Evolutionary conservation across 2,329 filamentous ascomycete species (phyloP), one percentile per base, ranked within the genome.

Genomic region (Paecilomyces fulvus): DNA sequence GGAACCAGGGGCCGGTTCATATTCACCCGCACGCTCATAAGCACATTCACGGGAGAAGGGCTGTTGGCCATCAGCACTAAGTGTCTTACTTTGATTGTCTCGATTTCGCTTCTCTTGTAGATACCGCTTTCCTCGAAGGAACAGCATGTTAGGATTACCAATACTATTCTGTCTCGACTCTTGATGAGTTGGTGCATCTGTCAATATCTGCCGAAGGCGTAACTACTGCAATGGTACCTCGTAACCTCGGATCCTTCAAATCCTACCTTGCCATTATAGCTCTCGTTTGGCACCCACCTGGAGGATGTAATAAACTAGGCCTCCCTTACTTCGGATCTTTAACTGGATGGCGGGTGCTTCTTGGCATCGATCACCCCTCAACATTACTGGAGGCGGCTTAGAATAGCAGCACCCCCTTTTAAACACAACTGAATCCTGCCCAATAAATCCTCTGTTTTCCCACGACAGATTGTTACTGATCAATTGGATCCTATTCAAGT

Each of bases 21-120:
- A 60, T 55, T 49, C 61, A 62, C 30, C 59, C 37, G n/a, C 37
- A 64, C 17, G 30, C 17, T 14, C 50, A 52, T 25, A 12, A 17
- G 30, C 50, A 52, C 17, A 60, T 55, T 28, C 66, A 66, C 55
- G 60, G 61, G 55, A 65, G 60, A 28, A 64, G 67, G 43, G 58
- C 62, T 20, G 66, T 64, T 51, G 57, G 58, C 14, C 66, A 70
- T 53, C 25, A 23, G 28, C 49, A 30, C 20, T 49, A 30, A 55
- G 21, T 17, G 12, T 49, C 21, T 17, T 49, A n/a, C 10, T 49
- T 49, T 50, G 43, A 9, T 50, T 55, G 33, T 20, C 25, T 20
- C 23, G 17, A 33, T 51, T 55, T 17, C 12, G 6, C 14, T 30
- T 21, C 25, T 49, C 20, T 10, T 49, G 48, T 28, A 10, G 10